These are phyloP conservation scores for Amanita phalloides DNA, from an alignment of 768 basidiomycete species.

Conservation along the genomic window DNA sequence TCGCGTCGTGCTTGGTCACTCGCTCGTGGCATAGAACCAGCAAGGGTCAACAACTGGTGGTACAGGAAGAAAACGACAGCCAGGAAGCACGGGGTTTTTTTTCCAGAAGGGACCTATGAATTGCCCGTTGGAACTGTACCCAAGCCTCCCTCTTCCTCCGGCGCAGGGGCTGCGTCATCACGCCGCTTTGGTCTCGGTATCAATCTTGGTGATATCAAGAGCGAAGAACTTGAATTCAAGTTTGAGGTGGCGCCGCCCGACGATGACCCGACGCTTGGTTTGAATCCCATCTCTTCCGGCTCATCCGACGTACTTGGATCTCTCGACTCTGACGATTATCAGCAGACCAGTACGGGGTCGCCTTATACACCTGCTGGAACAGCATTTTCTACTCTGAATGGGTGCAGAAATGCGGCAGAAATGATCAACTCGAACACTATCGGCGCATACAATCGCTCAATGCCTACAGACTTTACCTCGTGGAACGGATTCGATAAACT, in stretches of 20 bases:
- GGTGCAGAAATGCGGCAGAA: neutral
- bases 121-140: slow-evolving; percentile 19
- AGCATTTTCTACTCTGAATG: neutral
- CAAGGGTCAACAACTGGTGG: slow-evolving; percentile 27
- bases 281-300: neutral
- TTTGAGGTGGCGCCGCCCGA: neutral
- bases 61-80: slow-evolving; percentile 20
- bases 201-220: neutral
- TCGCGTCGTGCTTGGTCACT: slow-evolving; percentile 29
- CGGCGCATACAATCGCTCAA: neutral
- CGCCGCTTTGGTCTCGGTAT: neutral
- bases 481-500: too few relatives aligned
- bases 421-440: neutral
- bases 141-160: neutral
- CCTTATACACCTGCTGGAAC: neutral
- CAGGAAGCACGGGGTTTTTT: slow-evolving; percentile 15
- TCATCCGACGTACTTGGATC: neutral
- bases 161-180: neutral
- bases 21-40: slow-evolving; percentile 24
- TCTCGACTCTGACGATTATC: neutral
- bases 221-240: neutral
- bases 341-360: neutral
- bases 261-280: neutral
- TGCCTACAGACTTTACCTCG: neutral
- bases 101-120: slow-evolving; percentile 25